Conservation (phyloP, 2,329 filamentous ascomycete species). For the Massarina eburnea region DNA sequence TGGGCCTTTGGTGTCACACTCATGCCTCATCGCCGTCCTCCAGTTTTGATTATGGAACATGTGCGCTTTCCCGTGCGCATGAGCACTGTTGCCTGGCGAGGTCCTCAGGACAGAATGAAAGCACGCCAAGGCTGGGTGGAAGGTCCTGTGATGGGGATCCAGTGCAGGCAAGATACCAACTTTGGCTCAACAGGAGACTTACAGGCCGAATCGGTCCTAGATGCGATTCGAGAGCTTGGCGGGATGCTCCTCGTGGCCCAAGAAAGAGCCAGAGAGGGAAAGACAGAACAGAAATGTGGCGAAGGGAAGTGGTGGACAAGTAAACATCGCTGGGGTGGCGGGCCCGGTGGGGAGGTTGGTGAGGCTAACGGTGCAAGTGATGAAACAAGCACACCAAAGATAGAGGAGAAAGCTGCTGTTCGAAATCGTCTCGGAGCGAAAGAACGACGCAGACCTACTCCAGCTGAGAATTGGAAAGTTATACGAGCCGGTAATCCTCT, state of each 20-base stretch:
- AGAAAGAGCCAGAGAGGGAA: conserved; percentile 60
- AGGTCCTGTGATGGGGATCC: conserved; percentile 59
- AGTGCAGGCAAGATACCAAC: conserved; percentile 57
- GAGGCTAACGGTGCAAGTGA: conserved; percentile 30
- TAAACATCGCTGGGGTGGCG: conserved; percentile 59
- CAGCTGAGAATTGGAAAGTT: conserved; percentile 56
- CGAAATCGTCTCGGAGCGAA: conserved; percentile 32
- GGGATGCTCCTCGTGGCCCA: conserved; percentile 61
- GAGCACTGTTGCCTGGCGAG: conserved; percentile 56
- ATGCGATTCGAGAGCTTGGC: conserved; percentile 60
- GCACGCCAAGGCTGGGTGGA: conserved; percentile 59
- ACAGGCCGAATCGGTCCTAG: conserved; percentile 45
- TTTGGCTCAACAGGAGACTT: conserved; percentile 48
- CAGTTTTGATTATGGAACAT: conserved; percentile 50
- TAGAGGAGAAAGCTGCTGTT: conserved; percentile 38
- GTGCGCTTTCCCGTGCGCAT: conserved; percentile 60
- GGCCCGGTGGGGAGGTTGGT: conserved; percentile 49
- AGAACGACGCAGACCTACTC: conserved; percentile 46
- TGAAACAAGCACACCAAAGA: conserved; percentile 29
- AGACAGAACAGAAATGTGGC: conserved; percentile 51
- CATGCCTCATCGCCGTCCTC: conserved; percentile 49
- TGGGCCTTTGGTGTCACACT: conserved; percentile 62
- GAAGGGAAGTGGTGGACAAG: conserved; percentile 64
- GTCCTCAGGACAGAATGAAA: conserved; percentile 54
- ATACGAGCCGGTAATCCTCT: conserved; percentile 52